These are phyloP conservation scores for Cystobasidium slooffiae DNA, from an alignment of 1,284 basidiomycete genomes.

Conservation along the genomic window DNA sequence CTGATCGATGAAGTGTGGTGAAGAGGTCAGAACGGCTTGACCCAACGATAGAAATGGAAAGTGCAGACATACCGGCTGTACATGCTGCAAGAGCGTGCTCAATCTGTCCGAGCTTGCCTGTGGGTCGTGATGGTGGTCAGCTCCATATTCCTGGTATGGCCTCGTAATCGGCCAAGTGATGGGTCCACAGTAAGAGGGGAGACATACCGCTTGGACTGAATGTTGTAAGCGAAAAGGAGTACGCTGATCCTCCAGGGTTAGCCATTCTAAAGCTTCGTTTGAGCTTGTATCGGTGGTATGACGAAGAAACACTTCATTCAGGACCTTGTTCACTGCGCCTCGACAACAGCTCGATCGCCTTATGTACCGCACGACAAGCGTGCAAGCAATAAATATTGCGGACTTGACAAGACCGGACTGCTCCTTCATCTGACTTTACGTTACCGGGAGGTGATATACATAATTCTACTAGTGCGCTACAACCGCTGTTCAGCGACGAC, in stretches of 20 bases:
- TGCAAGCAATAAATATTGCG: no score
- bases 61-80: conserved; percentile 57
- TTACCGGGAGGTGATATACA: no score
- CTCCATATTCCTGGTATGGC: conserved; percentile 16
- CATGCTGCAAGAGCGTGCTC: conserved; percentile 99
- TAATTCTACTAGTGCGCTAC: no score
- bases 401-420: no score
- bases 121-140: neutral
- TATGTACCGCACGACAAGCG: no score
- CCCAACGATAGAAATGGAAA: conserved; percentile 58
- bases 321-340: no score
- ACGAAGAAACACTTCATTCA: neutral
- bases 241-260: conserved; percentile 40
- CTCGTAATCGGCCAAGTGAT: conserved; percentile 11
- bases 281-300: neutral
- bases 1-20: conserved; percentile 56
- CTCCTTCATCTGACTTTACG: no score
- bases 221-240: conserved; percentile 42
- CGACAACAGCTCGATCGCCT: no score
- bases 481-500: no score
- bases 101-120: conserved; percentile 81
- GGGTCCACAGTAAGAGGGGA: neutral
- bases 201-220: conserved; percentile 43
- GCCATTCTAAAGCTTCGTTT: conserved; percentile 15
- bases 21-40: neutral